Evolutionary conservation across 169 alveolate species (phyloP).

Genomic region (Cryptosporidium baileyi): DNA sequence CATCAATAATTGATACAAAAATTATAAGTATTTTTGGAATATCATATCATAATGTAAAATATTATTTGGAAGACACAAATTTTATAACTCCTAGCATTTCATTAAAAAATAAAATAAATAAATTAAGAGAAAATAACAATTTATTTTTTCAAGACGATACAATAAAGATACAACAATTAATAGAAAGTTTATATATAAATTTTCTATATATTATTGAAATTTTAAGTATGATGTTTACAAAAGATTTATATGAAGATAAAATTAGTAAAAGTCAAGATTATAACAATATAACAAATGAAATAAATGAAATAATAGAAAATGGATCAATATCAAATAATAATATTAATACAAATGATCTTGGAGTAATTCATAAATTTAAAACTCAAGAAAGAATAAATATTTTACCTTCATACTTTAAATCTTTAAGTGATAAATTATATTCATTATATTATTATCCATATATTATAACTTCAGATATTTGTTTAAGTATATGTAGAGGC

Average conservation of each 20-base stretch:
- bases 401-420: conserved; percentile 25
- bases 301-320: neutral
- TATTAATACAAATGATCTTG: neutral
- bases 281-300: neutral
- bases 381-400: conserved; percentile 28
- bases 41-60: conserved; percentile 35
- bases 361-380: conserved; percentile 5
- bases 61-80: neutral
- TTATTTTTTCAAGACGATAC: conserved; percentile 62
- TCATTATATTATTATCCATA: conserved; percentile 46
- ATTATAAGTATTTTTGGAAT: neutral
- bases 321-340: neutral
- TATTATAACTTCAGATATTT: conserved; percentile 58
- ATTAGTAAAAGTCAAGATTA: neutral
- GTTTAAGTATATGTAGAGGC: conserved; percentile 58
- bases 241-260: conserved; percentile 16
- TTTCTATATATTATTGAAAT: conserved; percentile 12
- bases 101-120: neutral
- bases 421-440: conserved; percentile 3
- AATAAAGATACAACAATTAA: neutral
- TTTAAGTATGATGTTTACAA: conserved; percentile 9
- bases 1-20: conserved; percentile 20
- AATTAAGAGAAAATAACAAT: conserved; percentile 27
- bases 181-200: conserved; percentile 13
- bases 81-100: conserved; percentile 25